Evolutionary conservation across 768 basidiomycete species (phyloP).

Genomic region (Phylloporus arenicola): DNA sequence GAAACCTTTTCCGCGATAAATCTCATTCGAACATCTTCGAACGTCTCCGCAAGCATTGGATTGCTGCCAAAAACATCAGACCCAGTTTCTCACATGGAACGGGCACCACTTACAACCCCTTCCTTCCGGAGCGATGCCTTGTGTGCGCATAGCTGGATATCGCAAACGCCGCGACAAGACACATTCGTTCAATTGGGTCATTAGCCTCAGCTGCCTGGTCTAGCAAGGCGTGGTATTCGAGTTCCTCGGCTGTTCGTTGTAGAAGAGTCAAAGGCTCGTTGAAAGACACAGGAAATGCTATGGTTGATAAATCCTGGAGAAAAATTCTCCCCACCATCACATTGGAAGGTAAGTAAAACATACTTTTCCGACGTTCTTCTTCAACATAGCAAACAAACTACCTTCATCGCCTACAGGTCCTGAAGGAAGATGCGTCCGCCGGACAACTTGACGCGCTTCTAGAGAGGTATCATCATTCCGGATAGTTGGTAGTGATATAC

Average conservation of each 20-base stretch:
- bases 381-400: constrained; percentile 74
- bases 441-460: constrained; percentile 30
- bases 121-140: constrained; percentile 71
- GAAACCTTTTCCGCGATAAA: constrained; percentile 86
- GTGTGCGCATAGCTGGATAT: constrained; percentile 83
- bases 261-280: constrained; percentile 84
- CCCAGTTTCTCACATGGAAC: constrained; percentile 1
- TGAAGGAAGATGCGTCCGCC: constrained; percentile 57
- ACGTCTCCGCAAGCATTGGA: constrained; percentile 85
- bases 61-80: constrained; percentile 47
- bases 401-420: constrained; percentile 68
- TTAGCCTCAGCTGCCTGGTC: constrained; percentile 52
- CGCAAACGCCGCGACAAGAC: constrained; percentile 78
- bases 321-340: background rate
- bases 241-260: constrained; percentile 77
- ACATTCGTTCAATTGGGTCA: constrained; percentile 64
- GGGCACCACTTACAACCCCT: constrained; percentile 67
- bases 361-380: constrained; percentile 88
- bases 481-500: background rate
- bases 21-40: constrained; percentile 74
- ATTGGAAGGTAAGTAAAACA: constrained; percentile 4
- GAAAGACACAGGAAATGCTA: constrained; percentile 83
- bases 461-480: constrained; percentile 5
- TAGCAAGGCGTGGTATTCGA: constrained; percentile 73
- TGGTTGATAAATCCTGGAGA: constrained; percentile 69